Evolutionary conservation across 768 basidiomycete genomes (phyloP), one percentile per base, ranked within the genome.

Genomic region (Amylocystis lapponica): DNA sequence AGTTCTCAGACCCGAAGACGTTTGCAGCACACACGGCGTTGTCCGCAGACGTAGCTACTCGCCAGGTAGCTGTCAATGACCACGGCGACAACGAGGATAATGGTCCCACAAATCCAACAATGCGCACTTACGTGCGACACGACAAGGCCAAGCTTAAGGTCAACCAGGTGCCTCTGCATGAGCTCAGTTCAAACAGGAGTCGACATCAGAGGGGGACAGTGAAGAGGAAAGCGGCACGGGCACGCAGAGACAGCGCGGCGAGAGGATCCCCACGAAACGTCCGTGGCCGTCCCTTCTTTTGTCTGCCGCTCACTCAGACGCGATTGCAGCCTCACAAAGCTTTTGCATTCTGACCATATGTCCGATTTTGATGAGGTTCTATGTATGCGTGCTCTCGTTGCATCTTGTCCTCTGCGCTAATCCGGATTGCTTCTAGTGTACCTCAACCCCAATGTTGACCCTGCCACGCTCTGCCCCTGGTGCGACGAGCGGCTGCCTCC

Each of bases 401-500:
- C 25, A 17, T 23, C 19, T 20, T 10, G 8, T 11, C 4, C 19
- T 10, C 5, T 20, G 20, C 12, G 16, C 23, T 32, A 19, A 32
- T 20, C 14, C 13, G 7, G 10, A 26, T 5, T n/a, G 34, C 20
- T 40, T 20, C 11, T 47, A 84, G 80, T 81, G 33, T 73, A 76
- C 9, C 59, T 78, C 21, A 68, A 71, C 27, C 65, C 73, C 3
- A 50, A 59, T 16, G 64, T 70, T 5, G 86, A 91, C 51, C 86
- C 86, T 10, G 69, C 67, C 5, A 80, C 70, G 1, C 63, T 90
- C 2, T 92, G 89, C 55, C 87, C 89, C 0, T 92, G 83, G 59
- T 92, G 89, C 49, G 89, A 92, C 52, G 72, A 76, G 16, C 72
- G 66, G 1, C 68, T 90, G 9, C 90, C 89, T 1, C 46, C 67